Conservation (phyloP, 768 basidiomycete species). For the Sarcomyxa edulis region DNA sequence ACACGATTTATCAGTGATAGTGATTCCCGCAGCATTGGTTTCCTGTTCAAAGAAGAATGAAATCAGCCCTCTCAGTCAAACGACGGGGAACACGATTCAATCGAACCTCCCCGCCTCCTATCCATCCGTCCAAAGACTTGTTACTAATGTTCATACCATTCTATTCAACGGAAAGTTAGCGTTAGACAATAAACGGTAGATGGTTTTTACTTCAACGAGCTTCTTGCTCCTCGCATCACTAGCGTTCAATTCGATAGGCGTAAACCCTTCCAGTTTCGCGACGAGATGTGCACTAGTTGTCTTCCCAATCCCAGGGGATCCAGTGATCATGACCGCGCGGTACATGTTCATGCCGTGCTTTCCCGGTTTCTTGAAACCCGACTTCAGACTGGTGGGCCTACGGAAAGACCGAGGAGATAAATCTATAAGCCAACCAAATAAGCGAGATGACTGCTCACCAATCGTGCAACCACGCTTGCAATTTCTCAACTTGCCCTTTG, state of each 20-base stretch:
- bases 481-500: constrained; percentile 85
- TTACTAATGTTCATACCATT: constrained; percentile 90
- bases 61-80: background rate
- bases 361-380: constrained; percentile 89
- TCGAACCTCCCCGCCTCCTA: constrained; percentile 51
- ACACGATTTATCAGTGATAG: constrained; percentile 75
- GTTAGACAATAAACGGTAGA: background rate
- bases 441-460: constrained; percentile 53
- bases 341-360: constrained; percentile 80
- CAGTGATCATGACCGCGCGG: constrained; percentile 86
- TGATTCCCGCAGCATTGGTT: constrained; percentile 65
- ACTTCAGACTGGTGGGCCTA: constrained; percentile 73
- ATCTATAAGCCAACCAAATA: background rate
- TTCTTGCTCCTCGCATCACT: constrained; percentile 96
- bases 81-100: background rate
- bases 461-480: constrained; percentile 80
- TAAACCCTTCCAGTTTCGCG: constrained; percentile 86
- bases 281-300: constrained; percentile 94
- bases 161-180: constrained; percentile 28
- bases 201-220: constrained; percentile 72
- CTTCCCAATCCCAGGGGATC: constrained; percentile 96
- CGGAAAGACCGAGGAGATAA: constrained; percentile 2
- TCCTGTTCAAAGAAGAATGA: constrained; percentile 24
- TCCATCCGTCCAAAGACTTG: constrained; percentile 81
- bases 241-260: constrained; percentile 93